Percentiles rank a stretch among this genome's conserved stretches.
These are phyloP conservation scores for Geranium incanum DNA, from an alignment of 441 rosid genomes.

Conservation along the genomic window DNA sequence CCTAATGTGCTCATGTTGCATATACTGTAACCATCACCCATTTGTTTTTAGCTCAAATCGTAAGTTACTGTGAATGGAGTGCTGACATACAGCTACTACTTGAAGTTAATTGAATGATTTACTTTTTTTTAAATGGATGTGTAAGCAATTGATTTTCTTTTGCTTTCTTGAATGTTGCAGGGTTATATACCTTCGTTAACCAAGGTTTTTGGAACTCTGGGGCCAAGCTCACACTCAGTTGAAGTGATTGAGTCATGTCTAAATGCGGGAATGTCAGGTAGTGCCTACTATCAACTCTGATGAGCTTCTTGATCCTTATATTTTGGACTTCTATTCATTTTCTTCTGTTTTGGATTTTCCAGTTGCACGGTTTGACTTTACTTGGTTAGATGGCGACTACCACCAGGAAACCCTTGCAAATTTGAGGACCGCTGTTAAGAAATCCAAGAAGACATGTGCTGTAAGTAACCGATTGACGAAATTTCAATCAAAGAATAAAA, in stretches of 20 bases:
- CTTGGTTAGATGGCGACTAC: slow-evolving; percentile 29
- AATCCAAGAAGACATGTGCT: slow-evolving; percentile 25
- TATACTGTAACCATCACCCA: not conserved
- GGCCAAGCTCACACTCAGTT: slow-evolving; percentile 23
- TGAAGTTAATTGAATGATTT: not conserved
- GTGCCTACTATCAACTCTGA: not conserved
- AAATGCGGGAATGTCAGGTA: slow-evolving; percentile 26
- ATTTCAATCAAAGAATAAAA: not conserved
- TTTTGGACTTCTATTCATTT: not conserved
- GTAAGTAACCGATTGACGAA: slow-evolving; percentile 13
- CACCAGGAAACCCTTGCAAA: slow-evolving; percentile 30
- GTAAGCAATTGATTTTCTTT: not conserved
- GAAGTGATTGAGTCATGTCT: slow-evolving; percentile 25
- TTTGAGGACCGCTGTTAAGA: slow-evolving; percentile 23
- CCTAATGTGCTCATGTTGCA: not conserved
- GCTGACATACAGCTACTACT: not conserved
- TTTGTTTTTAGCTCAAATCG: not conserved
- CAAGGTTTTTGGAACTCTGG: slow-evolving; percentile 23
- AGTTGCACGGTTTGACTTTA: slow-evolving; percentile 27
- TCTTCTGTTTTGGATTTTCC: not conserved
- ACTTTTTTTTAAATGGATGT: not conserved
- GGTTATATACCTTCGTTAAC: slow-evolving; percentile 18
- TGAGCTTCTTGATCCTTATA: not conserved
- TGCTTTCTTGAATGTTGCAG: not conserved
- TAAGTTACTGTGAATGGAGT: not conserved